A percentile compares a stretch with the other conserved stretches of the same genome.
Conservation (phyloP, 2,329 filamentous ascomycete species). For the Trichophyton equinum region DNA sequence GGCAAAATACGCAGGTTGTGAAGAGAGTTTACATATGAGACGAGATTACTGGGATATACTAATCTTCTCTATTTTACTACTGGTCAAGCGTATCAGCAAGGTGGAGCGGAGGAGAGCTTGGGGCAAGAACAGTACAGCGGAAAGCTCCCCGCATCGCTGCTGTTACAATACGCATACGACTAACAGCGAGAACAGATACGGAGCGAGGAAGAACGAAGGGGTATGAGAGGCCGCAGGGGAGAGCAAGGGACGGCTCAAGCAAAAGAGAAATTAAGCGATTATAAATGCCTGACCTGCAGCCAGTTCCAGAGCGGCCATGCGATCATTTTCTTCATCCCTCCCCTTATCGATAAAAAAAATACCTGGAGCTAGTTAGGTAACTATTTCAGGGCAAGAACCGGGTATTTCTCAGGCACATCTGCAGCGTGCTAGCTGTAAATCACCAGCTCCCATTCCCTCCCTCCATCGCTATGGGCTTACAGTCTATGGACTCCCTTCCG, state of each 20-base stretch:
- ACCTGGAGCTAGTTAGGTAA: neutral
- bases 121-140: neutral
- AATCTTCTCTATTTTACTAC: neutral
- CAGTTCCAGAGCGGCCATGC: slow-evolving; percentile 1
- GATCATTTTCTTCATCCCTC: neutral
- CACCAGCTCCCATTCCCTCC: neutral
- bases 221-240: neutral
- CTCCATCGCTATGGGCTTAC: neutral
- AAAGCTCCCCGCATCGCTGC: slow-evolving; percentile 3
- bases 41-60: neutral
- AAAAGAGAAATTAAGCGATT: neutral
- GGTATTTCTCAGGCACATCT: neutral
- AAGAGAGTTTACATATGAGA: slow-evolving; percentile 4
- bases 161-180: neutral
- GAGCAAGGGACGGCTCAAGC: neutral
- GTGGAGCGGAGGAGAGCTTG: slow-evolving; percentile 3
- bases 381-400: neutral
- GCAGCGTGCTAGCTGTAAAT: neutral
- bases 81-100: neutral
- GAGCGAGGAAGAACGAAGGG: neutral
- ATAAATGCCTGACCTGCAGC: neutral
- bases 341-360: neutral
- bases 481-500: neutral
- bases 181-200: too few species aligned
- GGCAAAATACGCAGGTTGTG: neutral